Conservation (phyloP, 257 asterid genomes). For the Fraxinus americana region DNA sequence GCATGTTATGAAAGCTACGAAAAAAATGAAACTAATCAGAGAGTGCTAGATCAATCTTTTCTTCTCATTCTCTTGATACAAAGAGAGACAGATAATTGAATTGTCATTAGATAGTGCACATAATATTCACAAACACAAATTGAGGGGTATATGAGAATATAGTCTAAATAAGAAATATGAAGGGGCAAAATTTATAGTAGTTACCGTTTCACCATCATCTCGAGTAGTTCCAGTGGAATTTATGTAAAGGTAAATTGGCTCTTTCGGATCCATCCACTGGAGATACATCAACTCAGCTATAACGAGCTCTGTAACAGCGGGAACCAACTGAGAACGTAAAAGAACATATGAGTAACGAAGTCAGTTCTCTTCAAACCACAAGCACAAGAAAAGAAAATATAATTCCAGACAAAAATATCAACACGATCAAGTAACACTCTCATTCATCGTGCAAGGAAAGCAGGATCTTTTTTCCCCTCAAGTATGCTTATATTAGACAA, state of each 20-base stretch:
- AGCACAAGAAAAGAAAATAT: background rate
- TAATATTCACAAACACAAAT: slow-evolving; percentile 5
- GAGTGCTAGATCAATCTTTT: background rate
- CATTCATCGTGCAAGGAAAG: background rate
- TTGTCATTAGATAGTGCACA: background rate
- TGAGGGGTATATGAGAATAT: slow-evolving; percentile 6
- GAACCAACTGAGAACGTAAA: slow-evolving; percentile 69
- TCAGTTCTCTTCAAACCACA: background rate
- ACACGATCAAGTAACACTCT: background rate
- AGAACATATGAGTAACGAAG: background rate
- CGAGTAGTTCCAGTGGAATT: slow-evolving; percentile 97
- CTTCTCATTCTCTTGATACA: too few relatives aligned
- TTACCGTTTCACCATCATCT: slow-evolving; percentile 95
- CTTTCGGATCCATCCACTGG: slow-evolving; percentile 87
- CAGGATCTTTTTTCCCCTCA: background rate
- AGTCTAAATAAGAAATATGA: slow-evolving; percentile 10
- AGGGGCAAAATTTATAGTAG: slow-evolving; percentile 23
- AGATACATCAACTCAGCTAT: slow-evolving; percentile 86
- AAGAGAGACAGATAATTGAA: background rate
- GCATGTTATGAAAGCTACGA: background rate
- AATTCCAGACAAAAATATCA: background rate
- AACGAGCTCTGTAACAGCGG: slow-evolving; percentile 92
- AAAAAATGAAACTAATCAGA: background rate
- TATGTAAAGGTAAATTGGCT: slow-evolving; percentile 80
- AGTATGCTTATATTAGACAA: background rate